Conservation (phyloP, 805 yeast species). For the Komagataella kurtzmanii region DNA sequence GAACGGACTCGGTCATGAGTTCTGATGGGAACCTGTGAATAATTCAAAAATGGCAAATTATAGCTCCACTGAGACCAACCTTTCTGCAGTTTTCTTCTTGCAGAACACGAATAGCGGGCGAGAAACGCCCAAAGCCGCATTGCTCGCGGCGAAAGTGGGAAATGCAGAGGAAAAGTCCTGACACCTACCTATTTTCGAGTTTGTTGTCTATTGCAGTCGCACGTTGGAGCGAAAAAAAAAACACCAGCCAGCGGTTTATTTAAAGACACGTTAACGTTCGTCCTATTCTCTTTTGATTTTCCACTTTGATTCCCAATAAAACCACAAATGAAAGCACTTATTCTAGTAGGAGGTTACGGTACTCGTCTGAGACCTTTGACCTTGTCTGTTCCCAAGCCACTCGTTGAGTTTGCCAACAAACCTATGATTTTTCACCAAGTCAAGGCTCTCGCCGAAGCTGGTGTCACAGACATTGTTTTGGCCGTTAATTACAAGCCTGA, state of each 20-base stretch:
- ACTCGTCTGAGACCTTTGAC: slow-evolving; percentile 99
- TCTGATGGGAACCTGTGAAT: no score
- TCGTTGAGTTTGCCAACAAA: slow-evolving; percentile 96
- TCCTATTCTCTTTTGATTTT: neutral
- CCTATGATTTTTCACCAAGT: slow-evolving; percentile 99
- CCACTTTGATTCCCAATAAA: neutral
- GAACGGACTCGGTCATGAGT: neutral
- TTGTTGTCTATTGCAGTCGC: neutral
- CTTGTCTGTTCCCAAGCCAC: slow-evolving; percentile 87
- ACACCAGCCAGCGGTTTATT: neutral
- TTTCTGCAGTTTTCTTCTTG: neutral
- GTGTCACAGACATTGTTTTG: slow-evolving; percentile 95
- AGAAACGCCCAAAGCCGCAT: neutral
- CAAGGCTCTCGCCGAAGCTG: slow-evolving; percentile 95
- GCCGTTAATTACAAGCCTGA: slow-evolving; percentile 99
- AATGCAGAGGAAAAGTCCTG: neutral
- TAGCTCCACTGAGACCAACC: neutral
- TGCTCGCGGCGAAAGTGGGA: neutral
- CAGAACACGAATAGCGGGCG: neutral
- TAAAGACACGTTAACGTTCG: neutral
- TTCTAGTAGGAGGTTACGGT: slow-evolving; percentile 99
- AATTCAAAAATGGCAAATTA: no score
- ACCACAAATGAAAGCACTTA: slow-evolving; percentile 74
- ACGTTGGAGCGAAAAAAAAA: neutral
- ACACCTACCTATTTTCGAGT: neutral